Evolutionary conservation across 345 rosid genomes (phyloP), one percentile per base, ranked within the genome.

Genomic region (Brassica carinata): DNA sequence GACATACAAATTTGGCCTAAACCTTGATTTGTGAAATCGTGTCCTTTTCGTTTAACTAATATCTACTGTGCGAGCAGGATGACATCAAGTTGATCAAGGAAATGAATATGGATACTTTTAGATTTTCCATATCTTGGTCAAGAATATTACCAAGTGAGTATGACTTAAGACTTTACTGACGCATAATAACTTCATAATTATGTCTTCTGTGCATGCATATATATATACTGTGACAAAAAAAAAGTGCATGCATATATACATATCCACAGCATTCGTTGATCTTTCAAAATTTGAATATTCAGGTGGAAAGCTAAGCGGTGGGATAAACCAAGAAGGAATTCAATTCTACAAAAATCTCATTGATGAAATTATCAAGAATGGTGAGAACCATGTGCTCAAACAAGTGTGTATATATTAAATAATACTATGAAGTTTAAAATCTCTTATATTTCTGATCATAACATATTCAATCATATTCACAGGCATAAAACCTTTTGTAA

Each of bases 41-140:
- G 8, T 29, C 17, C 31, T 30, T 55, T 71, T 1, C 6, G 15
- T 36, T 38, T 38, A 48, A 29, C 62, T n/a, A 9, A 29, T 27
- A 51, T 27, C 40, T 69, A 26, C 10, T 8, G 4, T 57, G n/a
- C 7, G 11, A 26, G 43, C 79, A 86, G 88, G 89, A 84, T 9
- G 89, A 86, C 81, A 76, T 84, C 6, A 43, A 71, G 3, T 8
- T 77, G 31, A 77, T 86, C 57, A 86, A 84, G 59, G 77, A 84
- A 13, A 66, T 82, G 19, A 84, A 84, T 26, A 67, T 82, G 51
- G 84, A 84, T 68, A 77, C 68, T 18, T 85, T 80, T 31, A 80
- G 89, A 78, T 85, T 86, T 18, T 86, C 89, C 10, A 73, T 86
- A 27, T 83, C 87, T 3, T 86, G 89, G 87, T 67, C 89, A 6